Evolutionary conservation across 2,329 filamentous ascomycete genomes (phyloP).

Genomic region (Monosporascus sp.): DNA sequence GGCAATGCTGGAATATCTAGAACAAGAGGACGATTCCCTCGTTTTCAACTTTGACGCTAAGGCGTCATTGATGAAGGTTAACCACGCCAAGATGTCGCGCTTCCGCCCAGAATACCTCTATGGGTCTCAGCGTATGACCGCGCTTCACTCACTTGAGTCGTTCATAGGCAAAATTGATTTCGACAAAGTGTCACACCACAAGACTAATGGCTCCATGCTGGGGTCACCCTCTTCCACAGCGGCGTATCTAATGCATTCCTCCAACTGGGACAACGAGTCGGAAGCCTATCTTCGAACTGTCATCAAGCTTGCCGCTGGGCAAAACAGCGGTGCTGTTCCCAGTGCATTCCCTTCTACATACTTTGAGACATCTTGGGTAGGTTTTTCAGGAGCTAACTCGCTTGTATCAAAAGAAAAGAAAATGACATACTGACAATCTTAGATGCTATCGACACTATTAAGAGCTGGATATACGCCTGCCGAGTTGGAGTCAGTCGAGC

Average conservation of each 20-base stretch:
- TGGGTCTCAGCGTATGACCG: background rate
- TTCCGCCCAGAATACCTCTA: background rate
- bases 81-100: background rate
- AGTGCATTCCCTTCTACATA: conserved; percentile 14
- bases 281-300: conserved; percentile 15
- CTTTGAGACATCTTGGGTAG: conserved; percentile 15
- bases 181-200: background rate
- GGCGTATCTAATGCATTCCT: conserved; percentile 18
- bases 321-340: conserved; percentile 14
- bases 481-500: background rate
- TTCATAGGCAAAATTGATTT: background rate
- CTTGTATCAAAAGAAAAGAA: too few species aligned
- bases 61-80: too few species aligned
- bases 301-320: conserved; percentile 7
- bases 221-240: conserved; percentile 21
- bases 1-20: background rate
- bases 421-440: too few species aligned
- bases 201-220: background rate
- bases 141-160: background rate
- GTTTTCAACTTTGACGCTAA: background rate
- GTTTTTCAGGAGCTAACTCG: too few species aligned
- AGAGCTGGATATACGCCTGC: background rate
- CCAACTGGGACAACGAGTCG: conserved; percentile 14
- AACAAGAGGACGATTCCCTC: background rate
- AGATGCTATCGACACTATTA: background rate